phyloP scores from a whole-genome alignment of 2,329 filamentous ascomycete genomes.

The Drechslerella dactyloides region DNA sequence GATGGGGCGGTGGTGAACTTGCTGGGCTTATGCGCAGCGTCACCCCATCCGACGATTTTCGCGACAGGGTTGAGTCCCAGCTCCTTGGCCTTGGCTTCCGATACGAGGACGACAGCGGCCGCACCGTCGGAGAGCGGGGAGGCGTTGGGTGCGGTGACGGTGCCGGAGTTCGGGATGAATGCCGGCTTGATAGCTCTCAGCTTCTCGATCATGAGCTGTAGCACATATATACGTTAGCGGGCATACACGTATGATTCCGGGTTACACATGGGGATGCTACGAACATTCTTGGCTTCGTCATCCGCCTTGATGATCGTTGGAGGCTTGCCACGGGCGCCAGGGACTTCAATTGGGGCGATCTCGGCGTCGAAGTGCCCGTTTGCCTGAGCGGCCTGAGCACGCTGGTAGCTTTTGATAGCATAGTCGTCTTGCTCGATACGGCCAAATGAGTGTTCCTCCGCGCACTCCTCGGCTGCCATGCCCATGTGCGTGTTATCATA shows the following conservation, averaged over 20 bases:
- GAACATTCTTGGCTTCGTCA: conserved; percentile 90
- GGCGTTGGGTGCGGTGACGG: conserved; percentile 94
- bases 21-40: conserved; percentile 86
- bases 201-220: conserved; percentile 75
- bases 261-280: conserved; percentile 52
- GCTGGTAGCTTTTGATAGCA: conserved; percentile 92
- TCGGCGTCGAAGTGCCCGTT: conserved; percentile 81
- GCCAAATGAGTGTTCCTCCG: conserved; percentile 77
- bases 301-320: conserved; percentile 79
- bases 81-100: conserved; percentile 90
- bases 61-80: conserved; percentile 88
- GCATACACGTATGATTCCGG: background rate
- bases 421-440: conserved; percentile 93
- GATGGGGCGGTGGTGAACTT: conserved; percentile 96
- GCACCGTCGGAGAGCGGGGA: conserved; percentile 96
- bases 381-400: conserved; percentile 84
- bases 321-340: conserved; percentile 88
- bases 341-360: conserved; percentile 87
- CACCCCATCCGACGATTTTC: conserved; percentile 97
- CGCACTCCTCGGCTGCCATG: conserved; percentile 88
- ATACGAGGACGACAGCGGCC: conserved; percentile 88
- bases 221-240: conserved; percentile 27
- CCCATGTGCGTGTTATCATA: conserved; percentile 96
- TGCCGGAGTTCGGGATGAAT: conserved; percentile 79
- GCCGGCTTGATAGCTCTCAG: conserved; percentile 83